Conservation (phyloP, 2,329 filamentous ascomycete genomes). For the Metarhizium guizhouense region DNA sequence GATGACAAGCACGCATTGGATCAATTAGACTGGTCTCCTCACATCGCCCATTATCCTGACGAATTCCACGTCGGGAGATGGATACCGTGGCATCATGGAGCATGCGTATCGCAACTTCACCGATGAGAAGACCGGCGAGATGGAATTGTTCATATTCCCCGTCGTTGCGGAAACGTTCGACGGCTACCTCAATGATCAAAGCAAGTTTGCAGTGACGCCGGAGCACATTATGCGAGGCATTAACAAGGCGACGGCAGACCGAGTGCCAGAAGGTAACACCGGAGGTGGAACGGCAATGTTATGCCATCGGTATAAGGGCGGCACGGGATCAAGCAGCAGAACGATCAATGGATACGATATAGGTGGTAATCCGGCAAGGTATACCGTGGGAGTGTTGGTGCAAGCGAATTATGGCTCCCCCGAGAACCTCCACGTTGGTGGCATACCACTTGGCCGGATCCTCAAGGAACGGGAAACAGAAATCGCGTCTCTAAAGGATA, state of each 20-base stretch:
- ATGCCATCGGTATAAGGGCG: slow-evolving; percentile 57
- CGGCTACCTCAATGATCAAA: slow-evolving; percentile 49
- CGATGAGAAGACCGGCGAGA: slow-evolving; percentile 31
- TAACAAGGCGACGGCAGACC: slow-evolving; percentile 35
- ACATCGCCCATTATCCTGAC: slow-evolving; percentile 53
- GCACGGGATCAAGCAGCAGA: slow-evolving; percentile 53
- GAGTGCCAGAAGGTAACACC: slow-evolving; percentile 51
- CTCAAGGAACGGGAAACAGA: slow-evolving; percentile 25
- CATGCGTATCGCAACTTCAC: slow-evolving; percentile 39
- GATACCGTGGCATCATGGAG: slow-evolving; percentile 49
- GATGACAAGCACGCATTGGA: slow-evolving; percentile 52
- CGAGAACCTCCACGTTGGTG: slow-evolving; percentile 47
- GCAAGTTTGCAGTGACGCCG: slow-evolving; percentile 43
- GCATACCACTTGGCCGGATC: slow-evolving; percentile 52
- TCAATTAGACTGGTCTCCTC: slow-evolving; percentile 51
- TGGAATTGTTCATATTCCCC: slow-evolving; percentile 46
- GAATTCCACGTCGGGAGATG: slow-evolving; percentile 46
- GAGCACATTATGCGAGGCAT: slow-evolving; percentile 47
- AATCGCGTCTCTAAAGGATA: neutral
- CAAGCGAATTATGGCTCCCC: slow-evolving; percentile 57
- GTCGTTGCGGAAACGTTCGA: slow-evolving; percentile 57
- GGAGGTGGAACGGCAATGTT: slow-evolving; percentile 63
- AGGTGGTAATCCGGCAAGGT: slow-evolving; percentile 28
- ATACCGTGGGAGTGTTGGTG: slow-evolving; percentile 53
- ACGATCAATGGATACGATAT: slow-evolving; percentile 37